phyloP scores from a whole-genome alignment of 164 flowering plant species.

The Cinnamomum chago region DNA sequence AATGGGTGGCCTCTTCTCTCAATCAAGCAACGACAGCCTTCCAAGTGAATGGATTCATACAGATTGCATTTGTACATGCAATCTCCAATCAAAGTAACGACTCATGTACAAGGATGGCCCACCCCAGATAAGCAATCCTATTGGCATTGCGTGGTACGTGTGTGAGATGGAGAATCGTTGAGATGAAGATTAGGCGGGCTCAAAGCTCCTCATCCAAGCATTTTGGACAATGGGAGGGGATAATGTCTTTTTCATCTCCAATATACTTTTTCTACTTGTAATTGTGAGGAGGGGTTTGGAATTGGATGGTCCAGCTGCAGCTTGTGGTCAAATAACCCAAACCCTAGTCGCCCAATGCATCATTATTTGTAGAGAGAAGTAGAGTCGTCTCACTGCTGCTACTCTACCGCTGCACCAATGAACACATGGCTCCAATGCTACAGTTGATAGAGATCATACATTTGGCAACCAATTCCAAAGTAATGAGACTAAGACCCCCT shows the following conservation, averaged over 20 bases:
- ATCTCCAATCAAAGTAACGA: not conserved
- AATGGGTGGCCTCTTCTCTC: too few relatives aligned
- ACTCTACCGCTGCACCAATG: not conserved
- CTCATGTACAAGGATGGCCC: not conserved
- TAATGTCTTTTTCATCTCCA: not conserved
- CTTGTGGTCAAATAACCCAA: not conserved
- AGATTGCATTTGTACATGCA: not conserved
- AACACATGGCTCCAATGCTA: not conserved
- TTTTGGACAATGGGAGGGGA: not conserved
- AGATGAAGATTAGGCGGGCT: not conserved
- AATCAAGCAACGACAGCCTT: too few relatives aligned
- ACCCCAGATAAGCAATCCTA: not conserved
- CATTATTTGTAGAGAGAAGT: too few relatives aligned
- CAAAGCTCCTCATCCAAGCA: not conserved
- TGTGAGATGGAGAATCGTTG: not conserved
- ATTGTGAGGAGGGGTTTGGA: too few relatives aligned
- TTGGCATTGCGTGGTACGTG: not conserved
- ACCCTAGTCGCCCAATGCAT: not conserved
- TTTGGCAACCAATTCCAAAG: not conserved
- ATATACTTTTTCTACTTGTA: too few relatives aligned
- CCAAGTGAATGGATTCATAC: too few relatives aligned
- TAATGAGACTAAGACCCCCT: too few relatives aligned
- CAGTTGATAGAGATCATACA: not conserved
- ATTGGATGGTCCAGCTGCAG: not conserved
- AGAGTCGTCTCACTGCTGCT: not conserved